A percentile compares a stretch with the other conserved stretches of the same genome.
These are phyloP conservation scores for Rhododendron simsii DNA, from an alignment of 148 eudicot species.

Conservation along the genomic window DNA sequence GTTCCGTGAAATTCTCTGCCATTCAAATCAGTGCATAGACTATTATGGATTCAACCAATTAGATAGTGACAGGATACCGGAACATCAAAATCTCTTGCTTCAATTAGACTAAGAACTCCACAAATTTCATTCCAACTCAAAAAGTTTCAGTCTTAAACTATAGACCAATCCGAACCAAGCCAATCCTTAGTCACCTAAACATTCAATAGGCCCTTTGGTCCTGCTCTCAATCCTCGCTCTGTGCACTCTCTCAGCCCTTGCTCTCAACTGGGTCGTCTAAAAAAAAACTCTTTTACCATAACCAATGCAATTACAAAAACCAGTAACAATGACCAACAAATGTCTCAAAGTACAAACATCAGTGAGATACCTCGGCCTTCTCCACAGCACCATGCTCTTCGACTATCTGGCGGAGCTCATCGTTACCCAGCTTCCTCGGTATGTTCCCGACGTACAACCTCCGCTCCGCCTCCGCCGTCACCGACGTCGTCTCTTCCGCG, in stretches of 20 bases:
- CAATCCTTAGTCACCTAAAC: neutral
- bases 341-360: neutral
- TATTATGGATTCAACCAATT: neutral
- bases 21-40: neutral
- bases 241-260: neutral
- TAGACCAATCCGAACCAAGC: neutral
- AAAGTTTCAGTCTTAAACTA: neutral
- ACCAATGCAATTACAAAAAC: neutral
- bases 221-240: neutral
- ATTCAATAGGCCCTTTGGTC: neutral
- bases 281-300: neutral
- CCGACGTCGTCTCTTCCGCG: neutral
- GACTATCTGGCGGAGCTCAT: neutral
- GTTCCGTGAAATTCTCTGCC: neutral
- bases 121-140: neutral
- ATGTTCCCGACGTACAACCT: neutral
- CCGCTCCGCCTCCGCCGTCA: neutral
- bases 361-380: neutral
- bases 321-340: neutral
- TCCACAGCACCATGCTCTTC: slow-evolving; percentile 4
- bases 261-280: neutral
- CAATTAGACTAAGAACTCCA: neutral
- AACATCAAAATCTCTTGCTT: neutral
- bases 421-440: neutral
- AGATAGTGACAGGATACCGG: neutral